Conservation (phyloP, 306 rosid species). For the Prunus armeniaca region DNA sequence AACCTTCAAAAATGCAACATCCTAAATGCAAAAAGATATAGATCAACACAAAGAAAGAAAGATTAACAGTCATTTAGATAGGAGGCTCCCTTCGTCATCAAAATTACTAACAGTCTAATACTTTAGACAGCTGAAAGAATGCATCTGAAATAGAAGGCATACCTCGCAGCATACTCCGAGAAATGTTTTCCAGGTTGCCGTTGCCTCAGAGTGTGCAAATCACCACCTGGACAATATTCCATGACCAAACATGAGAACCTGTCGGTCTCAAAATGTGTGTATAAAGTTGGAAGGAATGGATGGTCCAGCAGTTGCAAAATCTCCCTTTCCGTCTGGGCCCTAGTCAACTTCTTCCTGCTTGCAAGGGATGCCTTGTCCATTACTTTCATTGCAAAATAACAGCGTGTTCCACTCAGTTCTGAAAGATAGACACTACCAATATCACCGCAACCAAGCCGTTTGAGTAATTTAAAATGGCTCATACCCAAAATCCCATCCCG, state of each 20-base stretch:
- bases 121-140: slow-evolving; percentile 1
- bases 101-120: not conserved
- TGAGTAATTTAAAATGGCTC: slow-evolving; percentile 92
- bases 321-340: slow-evolving; percentile 98
- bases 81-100: not conserved
- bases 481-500: slow-evolving; percentile 95
- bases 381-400: slow-evolving; percentile 96
- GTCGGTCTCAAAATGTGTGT: slow-evolving; percentile 96
- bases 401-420: slow-evolving; percentile 92
- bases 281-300: slow-evolving; percentile 95
- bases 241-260: slow-evolving; percentile 94
- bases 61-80: not conserved
- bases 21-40: not conserved
- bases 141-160: slow-evolving; percentile 25
- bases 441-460: slow-evolving; percentile 97
- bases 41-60: not conserved
- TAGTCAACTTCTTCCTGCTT: slow-evolving; percentile 85
- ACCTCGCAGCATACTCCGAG: slow-evolving; percentile 99
- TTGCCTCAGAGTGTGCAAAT: slow-evolving; percentile 95
- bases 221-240: slow-evolving; percentile 99
- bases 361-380: slow-evolving; percentile 99
- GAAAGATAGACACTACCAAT: slow-evolving; percentile 99
- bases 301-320: slow-evolving; percentile 96
- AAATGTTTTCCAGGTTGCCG: slow-evolving; percentile 98
- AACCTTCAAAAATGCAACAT: not conserved